A percentile compares a stretch with the other conserved stretches of the same genome.
Conservation (phyloP, 2,329 filamentous ascomycete genomes). For the Leptographium wingfieldii region DNA sequence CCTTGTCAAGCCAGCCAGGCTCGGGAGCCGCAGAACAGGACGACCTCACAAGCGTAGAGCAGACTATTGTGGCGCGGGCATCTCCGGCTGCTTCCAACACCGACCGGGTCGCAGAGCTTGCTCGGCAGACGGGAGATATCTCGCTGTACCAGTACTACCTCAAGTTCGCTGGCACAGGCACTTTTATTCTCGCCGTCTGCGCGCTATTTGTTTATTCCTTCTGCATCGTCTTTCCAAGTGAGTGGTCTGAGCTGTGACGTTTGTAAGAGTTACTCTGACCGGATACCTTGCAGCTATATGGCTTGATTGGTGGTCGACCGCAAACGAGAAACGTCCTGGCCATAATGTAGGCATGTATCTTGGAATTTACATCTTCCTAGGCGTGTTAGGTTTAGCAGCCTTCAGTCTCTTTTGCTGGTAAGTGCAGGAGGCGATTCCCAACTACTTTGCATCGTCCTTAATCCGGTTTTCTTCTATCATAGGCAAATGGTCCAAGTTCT, state of each 20-base stretch:
- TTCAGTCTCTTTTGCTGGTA: background rate
- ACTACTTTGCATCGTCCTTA: background rate
- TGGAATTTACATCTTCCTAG: constrained; percentile 1
- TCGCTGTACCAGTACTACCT: constrained; percentile 2
- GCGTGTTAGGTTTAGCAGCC: background rate
- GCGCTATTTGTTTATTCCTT: constrained; percentile 14
- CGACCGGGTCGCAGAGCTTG: background rate
- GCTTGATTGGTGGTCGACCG: constrained; percentile 15
- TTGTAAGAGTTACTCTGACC: background rate
- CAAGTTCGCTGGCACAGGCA: background rate
- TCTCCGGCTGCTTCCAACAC: background rate
- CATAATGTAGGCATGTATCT: constrained; percentile 4
- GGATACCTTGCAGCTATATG: constrained; percentile 8
- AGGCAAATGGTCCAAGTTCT: constrained; percentile 3
- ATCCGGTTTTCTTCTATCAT: background rate
- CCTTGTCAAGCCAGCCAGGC: constrained; percentile 8
- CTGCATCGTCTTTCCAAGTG: constrained; percentile 16
- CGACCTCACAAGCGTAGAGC: background rate
- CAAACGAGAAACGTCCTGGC: background rate
- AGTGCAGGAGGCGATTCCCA: background rate
- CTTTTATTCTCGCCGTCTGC: background rate
- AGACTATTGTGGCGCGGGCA: background rate
- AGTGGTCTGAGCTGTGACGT: background rate
- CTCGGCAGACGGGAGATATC: background rate
- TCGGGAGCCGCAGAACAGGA: background rate